phyloP scores from a whole-genome alignment of 805 yeast species.

The Yamadazyma laniorum region DNA sequence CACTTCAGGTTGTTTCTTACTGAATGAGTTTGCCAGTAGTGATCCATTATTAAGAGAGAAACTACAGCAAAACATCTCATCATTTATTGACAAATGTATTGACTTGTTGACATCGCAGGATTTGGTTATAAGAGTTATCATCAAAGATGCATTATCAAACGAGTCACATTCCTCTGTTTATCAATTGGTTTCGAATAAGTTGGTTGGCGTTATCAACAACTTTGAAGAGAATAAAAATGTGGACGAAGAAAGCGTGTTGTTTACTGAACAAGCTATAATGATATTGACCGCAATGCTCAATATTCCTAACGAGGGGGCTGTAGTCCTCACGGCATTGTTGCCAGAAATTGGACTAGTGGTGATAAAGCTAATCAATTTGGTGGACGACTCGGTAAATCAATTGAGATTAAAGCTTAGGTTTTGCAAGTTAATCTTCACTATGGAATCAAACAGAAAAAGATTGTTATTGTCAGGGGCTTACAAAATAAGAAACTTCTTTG shows the following conservation, averaged over 20 bases:
- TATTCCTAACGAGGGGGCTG: slow-evolving; percentile 34
- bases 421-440: slow-evolving; percentile 35
- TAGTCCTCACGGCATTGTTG: slow-evolving; percentile 29
- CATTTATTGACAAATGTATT: slow-evolving; percentile 52
- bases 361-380: slow-evolving; percentile 25
- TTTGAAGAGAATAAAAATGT: slow-evolving; percentile 26
- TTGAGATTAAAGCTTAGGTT: slow-evolving; percentile 43
- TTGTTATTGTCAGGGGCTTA: slow-evolving; percentile 45
- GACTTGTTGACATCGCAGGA: slow-evolving; percentile 47
- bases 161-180: slow-evolving; percentile 63
- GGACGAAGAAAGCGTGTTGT: slow-evolving; percentile 30
- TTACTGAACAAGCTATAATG: slow-evolving; percentile 50
- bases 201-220: slow-evolving; percentile 37
- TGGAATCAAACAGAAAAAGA: slow-evolving; percentile 32
- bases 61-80: slow-evolving; percentile 38
- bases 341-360: slow-evolving; percentile 30
- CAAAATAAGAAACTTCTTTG: slow-evolving; percentile 45
- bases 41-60: slow-evolving; percentile 25
- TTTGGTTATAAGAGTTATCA: slow-evolving; percentile 61
- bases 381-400: slow-evolving; percentile 27
- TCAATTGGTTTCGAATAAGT: slow-evolving; percentile 45
- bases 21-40: slow-evolving; percentile 22
- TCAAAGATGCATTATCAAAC: slow-evolving; percentile 66
- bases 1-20: slow-evolving; percentile 60
- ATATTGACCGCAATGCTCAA: slow-evolving; percentile 42